These are phyloP conservation scores for Leccinum boreale DNA, from an alignment of 768 basidiomycete genomes.

Conservation along the genomic window DNA sequence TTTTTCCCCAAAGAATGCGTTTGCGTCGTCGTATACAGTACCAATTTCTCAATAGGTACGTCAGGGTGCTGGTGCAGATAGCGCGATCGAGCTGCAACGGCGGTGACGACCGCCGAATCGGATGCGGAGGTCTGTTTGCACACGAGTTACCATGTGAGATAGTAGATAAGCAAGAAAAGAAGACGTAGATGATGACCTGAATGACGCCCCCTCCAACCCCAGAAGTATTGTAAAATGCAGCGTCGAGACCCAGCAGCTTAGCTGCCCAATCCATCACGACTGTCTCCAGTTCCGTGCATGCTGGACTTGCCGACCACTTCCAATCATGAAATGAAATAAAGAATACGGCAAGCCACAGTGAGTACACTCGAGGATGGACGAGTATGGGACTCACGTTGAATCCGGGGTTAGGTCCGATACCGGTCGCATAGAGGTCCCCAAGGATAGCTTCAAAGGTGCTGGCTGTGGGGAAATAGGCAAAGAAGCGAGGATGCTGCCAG, in stretches of 20 bases:
- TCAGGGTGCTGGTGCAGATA: slow-evolving; percentile 50
- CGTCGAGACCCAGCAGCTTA: slow-evolving; percentile 68
- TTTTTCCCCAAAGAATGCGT: slow-evolving; percentile 84
- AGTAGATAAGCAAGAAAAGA: neutral
- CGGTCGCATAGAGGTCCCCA: slow-evolving; percentile 77
- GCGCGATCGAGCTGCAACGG: slow-evolving; percentile 74
- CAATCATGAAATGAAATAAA: neutral
- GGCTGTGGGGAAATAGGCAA: slow-evolving; percentile 80
- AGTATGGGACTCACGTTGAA: slow-evolving; percentile 59
- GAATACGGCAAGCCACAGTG: neutral
- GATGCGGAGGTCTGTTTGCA: slow-evolving; percentile 72
- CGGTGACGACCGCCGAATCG: slow-evolving; percentile 71
- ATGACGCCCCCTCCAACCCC: slow-evolving; percentile 80
- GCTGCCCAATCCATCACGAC: neutral
- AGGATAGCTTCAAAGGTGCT: slow-evolving; percentile 79
- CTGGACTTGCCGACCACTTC: neutral
- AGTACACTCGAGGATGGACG: neutral
- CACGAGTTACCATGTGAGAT: neutral
- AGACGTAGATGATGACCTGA: slow-evolving; percentile 45
- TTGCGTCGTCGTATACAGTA: slow-evolving; percentile 87
- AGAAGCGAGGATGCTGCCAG: slow-evolving; percentile 48
- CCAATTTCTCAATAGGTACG: slow-evolving; percentile 51
- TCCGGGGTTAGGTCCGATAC: slow-evolving; percentile 71
- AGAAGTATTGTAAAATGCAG: slow-evolving; percentile 61
- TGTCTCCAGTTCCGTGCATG: neutral